These are phyloP conservation scores for Raphanus sativus DNA, from an alignment of 345 rosid genomes.

Conservation along the genomic window DNA sequence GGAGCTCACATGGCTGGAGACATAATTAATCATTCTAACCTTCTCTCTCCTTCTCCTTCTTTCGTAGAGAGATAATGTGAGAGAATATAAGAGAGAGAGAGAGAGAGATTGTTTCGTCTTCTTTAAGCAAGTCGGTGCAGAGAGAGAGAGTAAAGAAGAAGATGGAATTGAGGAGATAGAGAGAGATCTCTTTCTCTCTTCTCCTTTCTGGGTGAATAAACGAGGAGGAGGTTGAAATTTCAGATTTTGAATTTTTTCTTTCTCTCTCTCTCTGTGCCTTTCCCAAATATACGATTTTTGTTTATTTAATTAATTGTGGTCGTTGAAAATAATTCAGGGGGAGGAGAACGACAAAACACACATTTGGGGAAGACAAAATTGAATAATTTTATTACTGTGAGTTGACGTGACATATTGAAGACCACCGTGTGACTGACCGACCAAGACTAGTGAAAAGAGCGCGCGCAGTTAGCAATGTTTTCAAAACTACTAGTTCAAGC, in stretches of 20 bases:
- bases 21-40: slow-evolving; percentile 46
- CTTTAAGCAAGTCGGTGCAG: slow-evolving; percentile 61
- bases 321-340: slow-evolving; percentile 28
- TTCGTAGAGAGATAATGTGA: slow-evolving; percentile 22
- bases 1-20: slow-evolving; percentile 72
- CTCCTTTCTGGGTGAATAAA: slow-evolving; percentile 26
- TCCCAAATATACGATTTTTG: not conserved
- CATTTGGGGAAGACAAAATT: not conserved
- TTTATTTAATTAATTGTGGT: slow-evolving; percentile 31
- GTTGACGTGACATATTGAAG: slow-evolving; percentile 19
- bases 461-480: not conserved
- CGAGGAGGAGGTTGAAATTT: slow-evolving; percentile 32
- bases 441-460: not conserved
- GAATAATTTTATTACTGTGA: slow-evolving; percentile 7
- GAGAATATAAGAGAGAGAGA: slow-evolving; percentile 26
- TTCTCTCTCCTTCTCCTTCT: slow-evolving; percentile 6
- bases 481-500: too few species aligned
- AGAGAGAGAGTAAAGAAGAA: slow-evolving; percentile 36
- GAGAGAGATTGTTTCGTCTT: slow-evolving; percentile 58
- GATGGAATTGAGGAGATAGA: not conserved
- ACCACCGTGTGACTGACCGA: not conserved
- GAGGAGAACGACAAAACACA: slow-evolving; percentile 37
- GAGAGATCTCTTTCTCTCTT: not conserved
- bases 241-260: slow-evolving; percentile 33
- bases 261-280: slow-evolving; percentile 2